phyloP scores from a whole-genome alignment of 2,329 filamentous ascomycete genomes.

The Xylaria sp. region DNA sequence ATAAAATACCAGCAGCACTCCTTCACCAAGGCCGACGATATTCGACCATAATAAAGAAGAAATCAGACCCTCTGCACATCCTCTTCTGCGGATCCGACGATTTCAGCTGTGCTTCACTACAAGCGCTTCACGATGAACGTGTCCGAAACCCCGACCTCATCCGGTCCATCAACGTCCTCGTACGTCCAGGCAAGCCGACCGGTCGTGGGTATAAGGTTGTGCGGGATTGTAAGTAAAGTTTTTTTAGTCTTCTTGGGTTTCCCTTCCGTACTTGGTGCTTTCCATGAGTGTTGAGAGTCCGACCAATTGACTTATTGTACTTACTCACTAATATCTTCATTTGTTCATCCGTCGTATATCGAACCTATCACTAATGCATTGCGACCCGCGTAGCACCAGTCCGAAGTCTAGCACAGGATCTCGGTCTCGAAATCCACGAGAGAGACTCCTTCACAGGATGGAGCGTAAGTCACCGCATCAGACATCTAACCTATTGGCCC shows the following conservation, averaged over 20 bases:
- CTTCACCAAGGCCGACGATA: conserved; percentile 6
- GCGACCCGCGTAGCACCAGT: conserved; percentile 72
- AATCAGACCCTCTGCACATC: conserved; percentile 76
- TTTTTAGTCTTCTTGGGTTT: background rate
- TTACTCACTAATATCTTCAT: background rate
- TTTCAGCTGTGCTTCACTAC: conserved; percentile 84
- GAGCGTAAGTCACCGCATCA: conserved; percentile 64
- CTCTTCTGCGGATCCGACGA: conserved; percentile 95
- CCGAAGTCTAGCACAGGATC: conserved; percentile 69
- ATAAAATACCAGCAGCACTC: background rate
- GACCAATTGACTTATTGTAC: background rate
- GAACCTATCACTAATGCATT: conserved; percentile 14
- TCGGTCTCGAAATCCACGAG: conserved; percentile 76
- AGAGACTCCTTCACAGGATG: conserved; percentile 86
- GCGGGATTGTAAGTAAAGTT: conserved; percentile 65
- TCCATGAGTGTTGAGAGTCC: background rate
- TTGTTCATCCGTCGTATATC: background rate
- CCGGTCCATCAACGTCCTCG: conserved; percentile 85
- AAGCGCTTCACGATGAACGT: conserved; percentile 73
- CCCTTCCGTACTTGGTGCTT: too few relatives aligned
- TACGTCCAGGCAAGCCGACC: conserved; percentile 79
- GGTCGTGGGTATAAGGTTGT: conserved; percentile 78
- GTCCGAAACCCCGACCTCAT: conserved; percentile 65
- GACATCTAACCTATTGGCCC: too few relatives aligned
- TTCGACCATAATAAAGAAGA: conserved; percentile 2